phyloP scores from a whole-genome alignment of 768 basidiomycete genomes.

The Rossbeevera mucosa region DNA sequence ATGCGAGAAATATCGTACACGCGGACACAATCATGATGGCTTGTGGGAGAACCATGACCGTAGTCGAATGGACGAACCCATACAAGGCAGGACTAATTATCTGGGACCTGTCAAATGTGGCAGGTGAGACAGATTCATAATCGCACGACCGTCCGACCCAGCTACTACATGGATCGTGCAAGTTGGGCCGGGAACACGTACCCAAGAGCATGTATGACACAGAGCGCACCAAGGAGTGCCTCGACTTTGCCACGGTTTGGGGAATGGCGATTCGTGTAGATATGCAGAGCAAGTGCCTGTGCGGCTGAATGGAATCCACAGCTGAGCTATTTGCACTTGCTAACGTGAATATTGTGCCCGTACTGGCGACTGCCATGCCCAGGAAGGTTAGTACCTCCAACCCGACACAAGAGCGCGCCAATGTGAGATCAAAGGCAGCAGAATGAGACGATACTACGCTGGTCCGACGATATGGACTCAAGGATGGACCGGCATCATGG shows the following conservation, averaged over 20 bases:
- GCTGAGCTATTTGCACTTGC: slow-evolving; percentile 50
- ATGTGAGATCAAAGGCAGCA: slow-evolving; percentile 58
- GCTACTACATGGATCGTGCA: too few relatives aligned
- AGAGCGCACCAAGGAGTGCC: slow-evolving; percentile 73
- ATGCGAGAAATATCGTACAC: slow-evolving; percentile 36
- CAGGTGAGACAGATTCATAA: too few relatives aligned
- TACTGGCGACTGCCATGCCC: slow-evolving; percentile 45
- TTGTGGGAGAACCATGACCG: slow-evolving; percentile 64
- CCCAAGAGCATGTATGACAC: slow-evolving; percentile 69
- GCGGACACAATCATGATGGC: slow-evolving; percentile 63
- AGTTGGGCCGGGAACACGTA: slow-evolving; percentile 29
- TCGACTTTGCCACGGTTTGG: slow-evolving; percentile 51
- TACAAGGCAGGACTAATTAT: slow-evolving; percentile 71
- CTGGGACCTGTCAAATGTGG: too few relatives aligned
- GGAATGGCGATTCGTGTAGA: slow-evolving; percentile 53
- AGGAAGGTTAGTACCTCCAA: slow-evolving; percentile 52
- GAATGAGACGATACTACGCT: slow-evolving; percentile 31
- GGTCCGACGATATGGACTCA: slow-evolving; percentile 1
- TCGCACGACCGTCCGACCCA: neutral
- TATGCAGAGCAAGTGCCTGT: slow-evolving; percentile 66
- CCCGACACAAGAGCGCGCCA: slow-evolving; percentile 58
- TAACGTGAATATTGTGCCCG: slow-evolving; percentile 47
- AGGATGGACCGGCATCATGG: neutral
- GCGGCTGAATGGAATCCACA: slow-evolving; percentile 60
- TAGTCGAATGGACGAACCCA: slow-evolving; percentile 65